Base-by-base conservation (phyloP, 2,329 filamentous ascomycete species). In the Helminthosporium solani region DNA sequence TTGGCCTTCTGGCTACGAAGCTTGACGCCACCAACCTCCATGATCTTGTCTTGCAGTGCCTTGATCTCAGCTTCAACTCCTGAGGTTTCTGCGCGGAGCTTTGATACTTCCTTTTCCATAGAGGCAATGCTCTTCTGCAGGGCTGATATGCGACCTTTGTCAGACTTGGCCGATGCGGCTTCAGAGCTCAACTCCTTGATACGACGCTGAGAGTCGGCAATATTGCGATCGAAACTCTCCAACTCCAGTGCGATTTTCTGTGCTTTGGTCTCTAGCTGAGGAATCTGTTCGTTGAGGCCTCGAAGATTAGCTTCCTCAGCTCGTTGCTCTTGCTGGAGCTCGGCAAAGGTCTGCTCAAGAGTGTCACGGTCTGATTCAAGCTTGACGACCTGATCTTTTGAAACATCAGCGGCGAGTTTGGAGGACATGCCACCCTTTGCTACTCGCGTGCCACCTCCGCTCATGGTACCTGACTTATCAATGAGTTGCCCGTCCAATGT, bases 401-500 rank as follows among this genome's bases (percentile, higher is more conserved):
- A 87, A 14, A 87, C 87, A 47, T 95, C 90, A 1, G 88, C 82
- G n/a, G 88, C 85, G 36, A 95, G 84, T 72, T 96, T 97, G 9
- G 91, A 95, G 0, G 92, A 97, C 95, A 99, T 99, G 46, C 90
- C 84, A 0, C 95, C 95, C 64, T 86, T 90, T 60, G 92, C 91
- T 46, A 94, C 88, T 14, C 88, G 88, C 36, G 83, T 92, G 46
- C 94, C 94, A 78, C 94, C 94, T 76, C 94, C 94, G 47, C 89
- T 96, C 94, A 99, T 97, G 28, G 94, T 97, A 78, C 94, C 94
- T 1, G 92, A 96, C 68, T 95, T 95, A 74, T 99, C 94, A 57
- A 99, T 97, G 42, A 99, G 80, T 70, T 96, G 91, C 39, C 94
- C 94, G 50, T 91, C 90, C 2, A 99, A 81, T 0, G 94, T 99